Conservation (phyloP, 495 filamentous ascomycete species). For the Aspergillus cristatus region DNA sequence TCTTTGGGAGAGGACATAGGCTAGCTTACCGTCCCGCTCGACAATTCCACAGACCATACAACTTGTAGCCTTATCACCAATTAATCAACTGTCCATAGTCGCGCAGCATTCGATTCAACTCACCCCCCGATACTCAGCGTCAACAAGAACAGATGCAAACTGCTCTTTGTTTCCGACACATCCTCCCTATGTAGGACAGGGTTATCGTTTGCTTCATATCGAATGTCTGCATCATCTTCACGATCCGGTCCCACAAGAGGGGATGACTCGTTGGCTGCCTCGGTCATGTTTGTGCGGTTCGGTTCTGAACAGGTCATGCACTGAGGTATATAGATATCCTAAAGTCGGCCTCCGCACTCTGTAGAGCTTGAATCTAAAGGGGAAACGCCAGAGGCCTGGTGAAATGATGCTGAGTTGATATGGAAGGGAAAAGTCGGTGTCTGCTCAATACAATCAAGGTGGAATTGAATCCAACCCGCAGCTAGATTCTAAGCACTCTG, state of each 20-base stretch:
- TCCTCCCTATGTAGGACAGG: too few relatives aligned
- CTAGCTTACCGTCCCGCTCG: conserved; percentile 64
- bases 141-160: conserved; percentile 73
- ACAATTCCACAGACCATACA: conserved; percentile 89
- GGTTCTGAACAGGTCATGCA: too few relatives aligned
- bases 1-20: background rate
- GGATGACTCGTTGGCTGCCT: conserved; percentile 26
- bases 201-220: too few relatives aligned
- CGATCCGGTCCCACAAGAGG: conserved; percentile 26
- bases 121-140: conserved; percentile 74
- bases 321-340: too few relatives aligned
- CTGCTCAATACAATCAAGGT: too few relatives aligned
- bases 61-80: conserved; percentile 56
- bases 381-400: too few relatives aligned
- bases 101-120: conserved; percentile 15
- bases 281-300: conserved; percentile 11
- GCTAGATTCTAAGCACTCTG: too few relatives aligned
- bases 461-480: too few relatives aligned
- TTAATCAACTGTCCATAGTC: background rate
- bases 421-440: too few relatives aligned
- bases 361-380: too few relatives aligned
- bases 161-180: conserved; percentile 46
- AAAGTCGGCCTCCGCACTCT: too few relatives aligned
- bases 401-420: too few relatives aligned
- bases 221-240: conserved; percentile 10